Conservation (phyloP, 176 grass and related monocot species). For the Tillandsia leiboldiana region DNA sequence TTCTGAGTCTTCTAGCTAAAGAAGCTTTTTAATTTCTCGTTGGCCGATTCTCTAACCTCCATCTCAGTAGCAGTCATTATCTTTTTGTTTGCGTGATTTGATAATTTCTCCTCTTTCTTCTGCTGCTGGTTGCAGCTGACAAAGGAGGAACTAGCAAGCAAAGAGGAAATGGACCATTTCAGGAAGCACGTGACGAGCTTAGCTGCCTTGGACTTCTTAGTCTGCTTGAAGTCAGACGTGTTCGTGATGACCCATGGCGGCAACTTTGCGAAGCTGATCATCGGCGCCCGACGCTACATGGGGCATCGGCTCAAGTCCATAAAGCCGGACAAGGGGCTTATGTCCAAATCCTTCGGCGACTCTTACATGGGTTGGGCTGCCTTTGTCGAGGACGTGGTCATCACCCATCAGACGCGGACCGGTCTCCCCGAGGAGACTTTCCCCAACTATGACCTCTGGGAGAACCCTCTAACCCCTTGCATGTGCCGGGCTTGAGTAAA, state of each 20-base stretch:
- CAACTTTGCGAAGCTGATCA: conserved; percentile 91
- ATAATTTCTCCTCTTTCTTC: conserved; percentile 8
- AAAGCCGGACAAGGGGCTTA: conserved; percentile 89
- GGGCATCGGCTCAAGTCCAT: conserved; percentile 88
- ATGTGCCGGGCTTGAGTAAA: conserved; percentile 67
- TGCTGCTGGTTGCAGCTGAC: conserved; percentile 39
- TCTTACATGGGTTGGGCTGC: conserved; percentile 81
- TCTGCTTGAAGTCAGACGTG: conserved; percentile 86
- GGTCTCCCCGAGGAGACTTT: conserved; percentile 81
- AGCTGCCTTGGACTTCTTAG: conserved; percentile 83
- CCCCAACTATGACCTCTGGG: conserved; percentile 94
- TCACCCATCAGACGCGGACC: conserved; percentile 81
- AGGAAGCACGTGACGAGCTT: conserved; percentile 95
- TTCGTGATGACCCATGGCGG: conserved; percentile 96
- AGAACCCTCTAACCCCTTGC: conserved; percentile 84
- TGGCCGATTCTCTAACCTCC: too few species aligned
- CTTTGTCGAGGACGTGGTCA: conserved; percentile 77
- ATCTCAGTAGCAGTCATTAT: too few species aligned
- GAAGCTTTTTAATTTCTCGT: too few species aligned
- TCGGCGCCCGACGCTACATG: conserved; percentile 78
- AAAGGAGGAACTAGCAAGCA: conserved; percentile 86
- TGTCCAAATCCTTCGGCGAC: conserved; percentile 87
- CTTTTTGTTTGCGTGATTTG: background rate
- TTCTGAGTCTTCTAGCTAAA: too few species aligned
- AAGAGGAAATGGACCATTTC: conserved; percentile 81